Evolutionary conservation across 768 basidiomycete genomes (phyloP), one percentile per base, ranked within the genome.

Genomic region (Termitomyces sp.): DNA sequence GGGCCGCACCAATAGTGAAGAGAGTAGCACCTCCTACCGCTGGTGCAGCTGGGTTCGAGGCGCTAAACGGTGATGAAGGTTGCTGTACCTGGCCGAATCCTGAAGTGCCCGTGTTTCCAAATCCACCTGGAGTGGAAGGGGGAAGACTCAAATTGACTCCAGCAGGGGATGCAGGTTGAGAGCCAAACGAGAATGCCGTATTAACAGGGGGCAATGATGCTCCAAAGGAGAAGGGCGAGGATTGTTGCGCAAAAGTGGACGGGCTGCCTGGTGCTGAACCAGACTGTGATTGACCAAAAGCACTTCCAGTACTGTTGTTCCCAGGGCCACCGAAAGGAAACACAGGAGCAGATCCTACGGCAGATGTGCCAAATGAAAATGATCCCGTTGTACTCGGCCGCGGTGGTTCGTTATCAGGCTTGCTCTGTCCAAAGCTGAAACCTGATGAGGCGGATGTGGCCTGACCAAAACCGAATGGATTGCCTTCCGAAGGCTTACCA

Each of bases 1-100:
- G 80, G 2, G 81, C 78, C 47, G 85, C 75, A 32, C 85, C 86
- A 53, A 87, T 86, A 13, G 84, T 87, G 64, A 87, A 87, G 36
- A 87, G 59, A 7, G 72, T 71, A 8, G 74, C 74, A 20, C 71
- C 75, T 24, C 75, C 66, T 2, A 78, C 68, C 10, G 78, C 66
- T 20, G 72, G 68, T 2, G 74, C 71, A 43, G 74, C 57, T 32
- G 70, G 66, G 30, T 73, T 67, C 7, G 76, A 71, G 5, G 74
- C 72, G 64, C 76, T 73, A 60, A 85, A 86, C 9, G 80, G 77
- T 37, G 77, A 78, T 5, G 77, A 68, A 30, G 77, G 73, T 44
- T 68, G 68, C 33, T 67, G 69, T 36, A 77, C 65, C 32, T 69
- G 71, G n/a, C 75, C 65, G 34, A 77, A 73, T n/a, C 74, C 71